These are phyloP conservation scores for Podosphaera xanthii DNA, from an alignment of 2,329 filamentous ascomycete genomes.

Conservation along the genomic window DNA sequence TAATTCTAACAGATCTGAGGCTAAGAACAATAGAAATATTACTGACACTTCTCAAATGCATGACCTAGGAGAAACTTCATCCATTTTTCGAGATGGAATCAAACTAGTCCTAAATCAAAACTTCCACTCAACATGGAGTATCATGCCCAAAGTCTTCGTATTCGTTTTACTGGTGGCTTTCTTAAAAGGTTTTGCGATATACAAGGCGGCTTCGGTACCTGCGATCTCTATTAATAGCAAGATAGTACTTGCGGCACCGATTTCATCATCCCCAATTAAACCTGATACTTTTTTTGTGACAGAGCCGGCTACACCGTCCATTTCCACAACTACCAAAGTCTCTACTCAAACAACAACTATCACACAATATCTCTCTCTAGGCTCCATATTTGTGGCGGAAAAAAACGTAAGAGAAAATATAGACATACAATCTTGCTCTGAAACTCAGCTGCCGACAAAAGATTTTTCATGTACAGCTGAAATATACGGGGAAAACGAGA, in stretches of 20 bases:
- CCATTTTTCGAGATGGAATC: neutral
- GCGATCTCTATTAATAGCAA: conserved; percentile 16
- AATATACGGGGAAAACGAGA: conserved; percentile 24
- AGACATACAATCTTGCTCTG: neutral
- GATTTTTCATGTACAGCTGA: conserved; percentile 23
- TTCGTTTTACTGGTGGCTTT: conserved; percentile 6
- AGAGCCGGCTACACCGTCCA: neutral
- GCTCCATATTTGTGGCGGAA: conserved; percentile 15
- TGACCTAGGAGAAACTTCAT: neutral
- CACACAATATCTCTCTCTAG: conserved; percentile 16
- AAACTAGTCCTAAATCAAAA: neutral
- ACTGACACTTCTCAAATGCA: conserved; percentile 5
- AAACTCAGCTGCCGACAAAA: conserved; percentile 8
- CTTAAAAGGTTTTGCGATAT: conserved; percentile 1
- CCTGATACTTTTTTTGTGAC: neutral
- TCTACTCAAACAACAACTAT: conserved; percentile 15
- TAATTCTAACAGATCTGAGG: neutral
- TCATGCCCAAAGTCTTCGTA: conserved; percentile 10
- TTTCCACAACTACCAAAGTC: neutral
- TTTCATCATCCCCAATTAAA: conserved; percentile 4
- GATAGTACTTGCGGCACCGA: conserved; percentile 10
- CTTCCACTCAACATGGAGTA: neutral
- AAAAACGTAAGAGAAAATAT: neutral
- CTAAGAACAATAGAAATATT: neutral
- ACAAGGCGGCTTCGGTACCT: conserved; percentile 7